These are phyloP conservation scores for Penicillium herquei DNA, from an alignment of 495 filamentous ascomycete species.

Conservation along the genomic window DNA sequence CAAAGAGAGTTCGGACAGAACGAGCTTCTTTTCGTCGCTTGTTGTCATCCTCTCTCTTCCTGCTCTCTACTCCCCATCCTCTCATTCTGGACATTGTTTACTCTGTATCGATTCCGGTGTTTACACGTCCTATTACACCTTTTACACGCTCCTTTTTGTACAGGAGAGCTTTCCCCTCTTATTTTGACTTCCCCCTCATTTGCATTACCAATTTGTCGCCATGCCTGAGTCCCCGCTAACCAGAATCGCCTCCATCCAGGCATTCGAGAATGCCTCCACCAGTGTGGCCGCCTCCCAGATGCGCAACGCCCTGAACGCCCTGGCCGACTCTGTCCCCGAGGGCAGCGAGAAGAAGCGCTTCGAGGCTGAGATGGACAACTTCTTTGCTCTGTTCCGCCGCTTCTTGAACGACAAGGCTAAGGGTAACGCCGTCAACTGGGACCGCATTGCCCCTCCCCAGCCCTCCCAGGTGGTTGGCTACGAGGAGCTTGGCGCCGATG, in stretches of 20 bases:
- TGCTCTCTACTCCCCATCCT: neutral
- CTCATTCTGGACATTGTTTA: neutral
- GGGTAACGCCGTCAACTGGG: conserved; percentile 93
- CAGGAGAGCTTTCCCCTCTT: neutral
- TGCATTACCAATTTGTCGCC: neutral
- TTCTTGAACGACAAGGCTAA: conserved; percentile 99
- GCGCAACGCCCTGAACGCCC: conserved; percentile 93
- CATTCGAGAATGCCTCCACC: conserved; percentile 98
- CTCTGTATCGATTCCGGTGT: neutral
- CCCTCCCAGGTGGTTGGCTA: conserved; percentile 92
- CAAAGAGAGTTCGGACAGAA: neutral
- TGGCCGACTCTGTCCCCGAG: conserved; percentile 86
- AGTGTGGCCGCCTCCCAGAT: conserved; percentile 97
- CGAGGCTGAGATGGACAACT: conserved; percentile 99
- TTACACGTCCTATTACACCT: neutral
- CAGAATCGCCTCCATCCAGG: conserved; percentile 50
- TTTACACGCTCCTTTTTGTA: too few relatives aligned
- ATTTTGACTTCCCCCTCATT: neutral
- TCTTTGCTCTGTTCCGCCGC: conserved; percentile 95
- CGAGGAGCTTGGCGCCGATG: conserved; percentile 75
- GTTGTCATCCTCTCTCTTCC: neutral
- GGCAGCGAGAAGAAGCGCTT: conserved; percentile 82
- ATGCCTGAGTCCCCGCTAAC: conserved; percentile 13
- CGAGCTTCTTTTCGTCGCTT: neutral
- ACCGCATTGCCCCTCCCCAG: conserved; percentile 89